Conservation (phyloP, 2,329 filamentous ascomycete genomes). For the Diaporthe sp. region DNA sequence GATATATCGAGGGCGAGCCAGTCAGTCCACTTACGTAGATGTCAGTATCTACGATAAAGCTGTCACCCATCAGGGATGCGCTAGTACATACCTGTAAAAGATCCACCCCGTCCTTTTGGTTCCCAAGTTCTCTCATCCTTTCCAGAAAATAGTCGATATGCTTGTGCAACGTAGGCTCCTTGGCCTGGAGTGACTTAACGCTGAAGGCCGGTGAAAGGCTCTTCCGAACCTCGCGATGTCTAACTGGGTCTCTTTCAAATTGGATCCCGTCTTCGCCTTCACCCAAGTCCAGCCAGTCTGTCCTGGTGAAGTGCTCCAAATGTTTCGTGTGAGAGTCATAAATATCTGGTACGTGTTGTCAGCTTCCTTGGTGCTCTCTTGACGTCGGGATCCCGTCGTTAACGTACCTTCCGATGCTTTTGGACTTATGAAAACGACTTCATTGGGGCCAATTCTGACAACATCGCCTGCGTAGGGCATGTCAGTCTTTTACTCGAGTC, state of each 20-base stretch:
- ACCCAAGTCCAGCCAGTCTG: conserved; percentile 10
- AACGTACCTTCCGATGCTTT: conserved; percentile 10
- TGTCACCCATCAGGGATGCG: not conserved
- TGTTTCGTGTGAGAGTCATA: conserved; percentile 5
- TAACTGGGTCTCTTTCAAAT: conserved; percentile 12
- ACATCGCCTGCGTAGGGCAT: not conserved
- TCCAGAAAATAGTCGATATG: conserved; percentile 10
- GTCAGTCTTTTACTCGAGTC: not conserved
- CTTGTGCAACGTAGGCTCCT: conserved; percentile 15
- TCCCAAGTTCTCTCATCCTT: not conserved
- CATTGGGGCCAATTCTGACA: conserved; percentile 29
- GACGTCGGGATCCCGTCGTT: not conserved
- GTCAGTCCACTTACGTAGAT: not conserved
- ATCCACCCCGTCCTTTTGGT: not conserved
- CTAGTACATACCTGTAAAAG: not conserved
- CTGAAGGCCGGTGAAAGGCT: conserved; percentile 5
- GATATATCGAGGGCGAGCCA: conserved; percentile 21
- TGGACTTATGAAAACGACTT: conserved; percentile 22
- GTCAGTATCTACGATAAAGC: not conserved
- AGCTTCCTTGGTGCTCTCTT: not conserved
- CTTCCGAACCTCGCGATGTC: conserved; percentile 13
- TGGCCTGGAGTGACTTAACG: not conserved
- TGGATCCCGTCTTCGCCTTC: not conserved
- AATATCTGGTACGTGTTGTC: not conserved
- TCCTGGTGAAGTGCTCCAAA: conserved; percentile 25